Base-by-base conservation (phyloP, 108 stramenopile species). In the Fragilaria radians region DNA sequence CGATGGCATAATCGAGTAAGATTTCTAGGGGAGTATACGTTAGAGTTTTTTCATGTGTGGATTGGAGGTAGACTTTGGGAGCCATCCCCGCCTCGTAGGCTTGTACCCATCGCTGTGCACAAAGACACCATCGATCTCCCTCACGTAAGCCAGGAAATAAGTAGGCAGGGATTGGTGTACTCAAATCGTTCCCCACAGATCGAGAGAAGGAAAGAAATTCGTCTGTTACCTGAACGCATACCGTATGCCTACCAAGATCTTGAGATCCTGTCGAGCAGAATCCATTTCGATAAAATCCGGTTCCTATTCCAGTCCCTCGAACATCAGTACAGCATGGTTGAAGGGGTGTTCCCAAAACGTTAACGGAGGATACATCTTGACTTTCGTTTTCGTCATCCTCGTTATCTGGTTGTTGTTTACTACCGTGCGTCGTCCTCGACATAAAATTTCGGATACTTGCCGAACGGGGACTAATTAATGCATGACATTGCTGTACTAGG, bases 91-190 rank as follows among this genome's bases (percentile, higher is more conserved):
- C 77, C 46, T 77, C 58, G 56, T 82, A 80, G 0, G 92, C 89
- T 56, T 93, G 84, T 7, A 71, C 79, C 88, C 88, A 89, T 25
- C 92, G 76, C 60, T 81, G 76, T 5, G 92, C 92, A 72, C 92
- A 93, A 4, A 93, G 68, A 63, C 92, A 93, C 92, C 92, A 93
- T 24, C 63, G 59, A 61, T 93, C 92, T 17, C 88, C 88, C 22
- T 70, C 78, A 52, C 82, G 76, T 21, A 93, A 59, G 1, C 92
- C 92, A 3, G 92, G 92, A 63, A 93, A 93, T 19, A 52, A 51
- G 50, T 78, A 93, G 30, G 84, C 59, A 3, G 88, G 92, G 45
- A 71, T 52, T 45, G 86, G 80, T 28, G 92, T 88, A 48, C 67
- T 70, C 1, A 93, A 60, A 64, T 89, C 85, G 67, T 93, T 93